Percentiles rank a stretch among this genome's conserved stretches.
phyloP scores from a whole-genome alignment of 1,284 basidiomycete species.

The Sphaerobolus stellatus region DNA sequence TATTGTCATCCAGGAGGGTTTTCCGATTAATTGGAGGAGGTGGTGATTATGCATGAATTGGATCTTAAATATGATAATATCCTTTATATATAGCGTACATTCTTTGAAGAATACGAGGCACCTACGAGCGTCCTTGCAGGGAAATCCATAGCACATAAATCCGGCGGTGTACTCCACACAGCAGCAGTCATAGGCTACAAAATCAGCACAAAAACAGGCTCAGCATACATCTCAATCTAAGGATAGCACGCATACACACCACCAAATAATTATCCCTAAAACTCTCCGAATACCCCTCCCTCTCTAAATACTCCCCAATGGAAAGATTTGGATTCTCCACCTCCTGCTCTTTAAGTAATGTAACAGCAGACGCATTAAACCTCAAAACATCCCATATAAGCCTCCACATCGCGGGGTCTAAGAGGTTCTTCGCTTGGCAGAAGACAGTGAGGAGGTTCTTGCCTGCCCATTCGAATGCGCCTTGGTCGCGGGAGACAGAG shows the following conservation, averaged over 20 bases:
- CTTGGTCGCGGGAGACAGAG: conserved; percentile 67
- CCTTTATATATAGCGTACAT: too few relatives aligned
- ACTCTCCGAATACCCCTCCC: conserved; percentile 63
- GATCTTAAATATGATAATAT: conserved; percentile 43
- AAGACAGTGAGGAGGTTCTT: conserved; percentile 62
- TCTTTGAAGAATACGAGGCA: background rate
- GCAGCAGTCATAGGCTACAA: conserved; percentile 76
- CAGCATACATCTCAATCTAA: conserved; percentile 6
- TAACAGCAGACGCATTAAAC: conserved; percentile 70
- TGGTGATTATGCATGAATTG: conserved; percentile 83
- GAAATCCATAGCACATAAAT: conserved; percentile 69
- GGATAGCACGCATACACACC: conserved; percentile 42
- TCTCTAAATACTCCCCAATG: conserved; percentile 69
- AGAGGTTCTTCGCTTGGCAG: conserved; percentile 59
- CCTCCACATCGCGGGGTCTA: conserved; percentile 72
- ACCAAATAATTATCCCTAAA: conserved; percentile 81
- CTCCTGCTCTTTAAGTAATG: conserved; percentile 35
- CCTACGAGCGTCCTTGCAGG: conserved; percentile 67
- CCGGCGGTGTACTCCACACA: conserved; percentile 80
- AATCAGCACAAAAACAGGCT: too few relatives aligned
- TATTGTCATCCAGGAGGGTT: conserved; percentile 77
- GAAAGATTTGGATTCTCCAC: conserved; percentile 43
- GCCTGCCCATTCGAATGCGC: conserved; percentile 75
- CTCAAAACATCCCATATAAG: conserved; percentile 76
- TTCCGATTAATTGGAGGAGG: conserved; percentile 71